Evolutionary conservation across 805 yeast genomes (phyloP), one percentile per base, ranked within the genome.

Genomic region (Metschnikowia borealis): DNA sequence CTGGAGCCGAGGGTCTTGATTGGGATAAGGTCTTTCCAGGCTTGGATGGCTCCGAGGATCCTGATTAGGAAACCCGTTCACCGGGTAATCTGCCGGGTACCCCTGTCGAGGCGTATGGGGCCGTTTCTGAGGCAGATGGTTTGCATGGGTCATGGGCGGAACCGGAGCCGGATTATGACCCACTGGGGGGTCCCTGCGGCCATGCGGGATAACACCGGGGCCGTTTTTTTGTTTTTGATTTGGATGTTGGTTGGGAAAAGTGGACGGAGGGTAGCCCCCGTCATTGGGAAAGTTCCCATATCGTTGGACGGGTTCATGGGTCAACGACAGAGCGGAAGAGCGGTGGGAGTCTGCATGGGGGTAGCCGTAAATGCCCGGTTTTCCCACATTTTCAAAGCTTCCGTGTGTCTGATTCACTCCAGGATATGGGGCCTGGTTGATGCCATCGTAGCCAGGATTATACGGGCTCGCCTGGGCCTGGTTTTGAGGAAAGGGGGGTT

Each of bases 271-370:
- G 18, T 23, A 18, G 5, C 17, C 11, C 6, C 18, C 41, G 7
- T 38, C 32, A 15, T 38, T 38, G 32, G 41, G 18, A 11, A 21
- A 20, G n/a, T n/a, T 14, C 32, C 17, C 18, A 31, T 38, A 23
- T 5, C 32, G 41, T 10, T 14, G 38, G 18, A 29, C 32, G 8
- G 47, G 40, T 21, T 36, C 47, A 17, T 34, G 47, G 20, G 34
- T 44, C 41, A 44, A 44, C 41, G 47, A 44, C 40, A 44, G 47
- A 38, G 47, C 41, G 17, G 35, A 42, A n/a, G 45, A 42, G 29
- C 31, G 29, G n/a, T 33, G 39, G 8, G 32, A 20, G 1, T 26
- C 43, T 8, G 32, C 14, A 7, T 21, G 29, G 15, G 37, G 20
- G 48, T 45, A 20, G 23, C 48, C 43, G 17, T 31, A 45, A 1